These are phyloP conservation scores for Chamaecyparis obtusa DNA, from an alignment of 75 land plant genomes.

Conservation along the genomic window DNA sequence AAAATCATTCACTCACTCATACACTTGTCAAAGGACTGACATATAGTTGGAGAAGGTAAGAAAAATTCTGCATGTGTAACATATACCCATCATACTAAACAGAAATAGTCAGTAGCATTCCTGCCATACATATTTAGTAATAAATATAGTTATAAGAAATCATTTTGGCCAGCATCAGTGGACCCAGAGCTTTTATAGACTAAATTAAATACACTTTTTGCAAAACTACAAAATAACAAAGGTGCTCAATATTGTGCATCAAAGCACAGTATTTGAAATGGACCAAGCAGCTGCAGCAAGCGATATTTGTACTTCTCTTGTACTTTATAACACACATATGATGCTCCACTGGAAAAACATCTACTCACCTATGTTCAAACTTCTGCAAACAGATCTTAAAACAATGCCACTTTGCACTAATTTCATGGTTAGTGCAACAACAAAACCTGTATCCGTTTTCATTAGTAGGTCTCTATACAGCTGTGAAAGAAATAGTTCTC, in stretches of 20 bases:
- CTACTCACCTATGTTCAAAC: neutral
- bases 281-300: neutral
- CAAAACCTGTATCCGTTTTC: neutral
- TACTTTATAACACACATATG: neutral
- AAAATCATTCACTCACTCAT: no score
- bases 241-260: no score
- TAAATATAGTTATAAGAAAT: neutral
- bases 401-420: neutral
- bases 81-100: neutral
- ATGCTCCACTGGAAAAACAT: neutral
- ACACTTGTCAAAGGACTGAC: no score
- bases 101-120: neutral
- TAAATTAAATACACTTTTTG: neutral
- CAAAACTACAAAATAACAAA: neutral
- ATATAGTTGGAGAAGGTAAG: no score
- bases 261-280: neutral
- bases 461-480: neutral
- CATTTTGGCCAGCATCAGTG: neutral
- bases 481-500: neutral
- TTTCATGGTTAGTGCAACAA: neutral
- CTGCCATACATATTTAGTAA: neutral
- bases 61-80: neutral
- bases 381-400: neutral
- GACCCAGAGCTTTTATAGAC: neutral
- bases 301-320: neutral